phyloP scores from a whole-genome alignment of 164 flowering plant species.

The Amborella trichopoda region DNA sequence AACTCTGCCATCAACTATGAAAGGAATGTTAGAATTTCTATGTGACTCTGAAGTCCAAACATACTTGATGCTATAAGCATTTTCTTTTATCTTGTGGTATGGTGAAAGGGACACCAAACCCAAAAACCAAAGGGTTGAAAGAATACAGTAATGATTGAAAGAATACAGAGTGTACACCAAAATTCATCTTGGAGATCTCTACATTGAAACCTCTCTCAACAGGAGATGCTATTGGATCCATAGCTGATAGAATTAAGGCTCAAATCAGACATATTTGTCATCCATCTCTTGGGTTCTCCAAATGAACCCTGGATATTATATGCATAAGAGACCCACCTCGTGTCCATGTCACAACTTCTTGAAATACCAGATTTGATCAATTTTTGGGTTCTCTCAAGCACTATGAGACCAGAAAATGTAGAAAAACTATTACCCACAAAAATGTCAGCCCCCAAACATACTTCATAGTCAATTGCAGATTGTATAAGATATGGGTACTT shows the following conservation, averaged over 20 bases:
- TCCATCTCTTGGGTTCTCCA: constrained; percentile 64
- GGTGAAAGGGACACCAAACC: no score
- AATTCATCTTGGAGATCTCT: background rate
- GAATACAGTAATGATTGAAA: no score
- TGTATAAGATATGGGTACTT: constrained; percentile 77
- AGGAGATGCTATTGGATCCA: constrained; percentile 60
- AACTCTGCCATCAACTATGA: no score
- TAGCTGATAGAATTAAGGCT: constrained; percentile 78
- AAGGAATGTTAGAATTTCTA: no score
- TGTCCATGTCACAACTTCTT: constrained; percentile 28
- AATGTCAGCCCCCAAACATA: constrained; percentile 74
- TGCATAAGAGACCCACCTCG: constrained; percentile 78
- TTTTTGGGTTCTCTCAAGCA: constrained; percentile 78
- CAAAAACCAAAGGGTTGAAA: no score
- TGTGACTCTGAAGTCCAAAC: no score
- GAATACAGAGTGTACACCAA: no score
- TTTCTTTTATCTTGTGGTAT: no score
- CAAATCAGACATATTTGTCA: constrained; percentile 62
- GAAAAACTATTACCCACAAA: constrained; percentile 95
- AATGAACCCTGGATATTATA: constrained; percentile 61
- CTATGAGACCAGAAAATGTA: constrained; percentile 87
- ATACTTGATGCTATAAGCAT: no score
- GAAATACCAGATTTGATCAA: constrained; percentile 30
- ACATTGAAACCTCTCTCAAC: constrained; percentile 12
- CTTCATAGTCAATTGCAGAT: constrained; percentile 96